Percentiles rank a stretch among this genome's conserved stretches.
Evolutionary conservation across 106 monocot genomes (phyloP).

Genomic region (Dendrobium catenatum): DNA sequence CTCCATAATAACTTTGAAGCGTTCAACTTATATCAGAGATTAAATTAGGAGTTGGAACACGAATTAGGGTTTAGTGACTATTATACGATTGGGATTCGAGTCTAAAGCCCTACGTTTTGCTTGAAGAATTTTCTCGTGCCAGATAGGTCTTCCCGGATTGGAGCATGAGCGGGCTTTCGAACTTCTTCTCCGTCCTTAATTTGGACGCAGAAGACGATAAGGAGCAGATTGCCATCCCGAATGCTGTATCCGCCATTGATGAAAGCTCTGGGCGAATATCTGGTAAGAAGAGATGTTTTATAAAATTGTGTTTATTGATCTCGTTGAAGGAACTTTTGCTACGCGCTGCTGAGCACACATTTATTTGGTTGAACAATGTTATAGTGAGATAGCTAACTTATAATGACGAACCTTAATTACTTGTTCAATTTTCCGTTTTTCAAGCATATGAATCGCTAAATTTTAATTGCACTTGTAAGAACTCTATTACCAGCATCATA

Average conservation of each 20-base stretch:
- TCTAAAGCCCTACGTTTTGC: too few relatives aligned
- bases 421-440: background rate
- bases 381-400: background rate
- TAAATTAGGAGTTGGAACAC: too few relatives aligned
- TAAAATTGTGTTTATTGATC: background rate
- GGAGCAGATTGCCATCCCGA: conserved; percentile 17
- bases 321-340: background rate
- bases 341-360: background rate
- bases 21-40: too few relatives aligned
- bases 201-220: conserved; percentile 48
- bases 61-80: too few relatives aligned
- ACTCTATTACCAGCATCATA: background rate
- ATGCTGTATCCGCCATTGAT: background rate
- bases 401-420: background rate
- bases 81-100: too few relatives aligned
- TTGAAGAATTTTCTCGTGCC: too few relatives aligned
- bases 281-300: conserved; percentile 12
- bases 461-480: background rate
- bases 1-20: too few relatives aligned
- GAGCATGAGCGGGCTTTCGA: conserved; percentile 34
- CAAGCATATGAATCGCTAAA: background rate
- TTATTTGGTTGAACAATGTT: background rate
- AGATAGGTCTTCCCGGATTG: background rate
- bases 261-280: conserved; percentile 1
- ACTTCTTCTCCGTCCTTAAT: conserved; percentile 41